Evolutionary conservation across 2,329 filamentous ascomycete species (phyloP), one percentile per base, ranked within the genome.

Genomic region (Apiospora rasikravindrae): DNA sequence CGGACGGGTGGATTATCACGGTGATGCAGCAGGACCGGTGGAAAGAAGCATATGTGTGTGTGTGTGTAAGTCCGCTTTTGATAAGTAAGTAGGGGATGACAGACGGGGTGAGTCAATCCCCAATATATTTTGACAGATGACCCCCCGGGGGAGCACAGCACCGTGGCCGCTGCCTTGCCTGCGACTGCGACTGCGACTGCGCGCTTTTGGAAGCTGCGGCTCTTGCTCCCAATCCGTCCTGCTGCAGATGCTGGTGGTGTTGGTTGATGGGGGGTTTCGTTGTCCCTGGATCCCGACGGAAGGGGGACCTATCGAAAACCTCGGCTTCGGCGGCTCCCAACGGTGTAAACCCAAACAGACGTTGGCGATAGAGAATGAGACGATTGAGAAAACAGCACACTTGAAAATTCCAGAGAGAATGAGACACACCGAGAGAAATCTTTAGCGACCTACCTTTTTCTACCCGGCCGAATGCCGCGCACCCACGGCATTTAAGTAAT

Each of bases 401-500:
- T 29, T 8, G 4, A 61, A 61, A 22, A 24, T 22, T 16, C 14
- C 7, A 33, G 10, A 37, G 16, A 33, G 16, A 61, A 61, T 22
- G 16, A 26, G 6, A 29, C 1, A 61, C 0, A 11, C 49, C 53
- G 37, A 37, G 16, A 37, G 2, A 16, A 16, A 19, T 16, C 37
- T 22, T 61, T 22, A 37, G 53, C 29, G 37, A 37, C 22, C 53
- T 37, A 37, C 33, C 1, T 14, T 24, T 16, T 29, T 40, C 33
- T 19, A 33, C 26, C 53, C 33, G 14, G 22, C n/a, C 19, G 40
- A 8, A 40, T 40, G 29, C 53, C 57, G 57, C 33, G 53, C 57
- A 33, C 57, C 57, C 57, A 40, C 57, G 57, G 57, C 57, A 24
- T 64, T 64, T 64, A 64, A n/a, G 57, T 40, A 37, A 37, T n/a